These are phyloP conservation scores for Starmerella lactis-condensi DNA, from an alignment of 805 yeast species.

Conservation along the genomic window DNA sequence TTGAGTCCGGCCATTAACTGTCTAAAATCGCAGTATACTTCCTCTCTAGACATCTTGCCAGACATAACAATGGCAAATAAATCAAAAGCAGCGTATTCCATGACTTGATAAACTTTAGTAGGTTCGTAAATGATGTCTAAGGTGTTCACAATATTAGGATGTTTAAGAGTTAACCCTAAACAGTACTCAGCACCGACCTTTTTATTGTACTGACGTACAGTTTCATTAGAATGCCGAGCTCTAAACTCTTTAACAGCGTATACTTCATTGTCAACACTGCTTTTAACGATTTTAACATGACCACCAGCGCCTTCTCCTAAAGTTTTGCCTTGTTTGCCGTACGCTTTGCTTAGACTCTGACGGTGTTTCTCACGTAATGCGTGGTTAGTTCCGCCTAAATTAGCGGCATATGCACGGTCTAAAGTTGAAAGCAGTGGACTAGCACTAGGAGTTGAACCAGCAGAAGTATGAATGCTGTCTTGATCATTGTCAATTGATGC, in stretches of 20 bases:
- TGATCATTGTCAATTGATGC: too few species aligned
- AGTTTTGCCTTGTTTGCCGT: constrained; percentile 65
- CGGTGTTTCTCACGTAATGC: too few species aligned
- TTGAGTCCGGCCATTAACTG: constrained; percentile 66
- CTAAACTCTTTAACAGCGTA: constrained; percentile 91
- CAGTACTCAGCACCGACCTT: constrained; percentile 90
- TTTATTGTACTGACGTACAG: constrained; percentile 70
- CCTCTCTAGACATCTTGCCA: constrained; percentile 63
- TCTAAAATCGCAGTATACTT: constrained; percentile 75
- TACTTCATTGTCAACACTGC: constrained; percentile 46
- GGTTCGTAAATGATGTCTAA: constrained; percentile 80
- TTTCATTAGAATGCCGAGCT: constrained; percentile 51
- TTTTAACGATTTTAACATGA: constrained; percentile 52
- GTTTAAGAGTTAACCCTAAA: constrained; percentile 76
- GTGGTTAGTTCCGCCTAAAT: too few species aligned
- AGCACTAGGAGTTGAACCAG: too few species aligned
- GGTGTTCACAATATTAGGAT: constrained; percentile 79
- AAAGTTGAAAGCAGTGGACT: too few species aligned
- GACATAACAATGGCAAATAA: constrained; percentile 89
- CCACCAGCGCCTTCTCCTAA: constrained; percentile 96
- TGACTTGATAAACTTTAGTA: constrained; percentile 70
- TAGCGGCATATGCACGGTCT: too few species aligned
- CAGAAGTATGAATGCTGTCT: too few species aligned
- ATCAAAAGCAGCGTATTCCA: constrained; percentile 90
- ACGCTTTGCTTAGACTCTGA: constrained; percentile 46